These are phyloP conservation scores for Boletus tomentosulus DNA, from an alignment of 768 basidiomycete genomes.

Conservation along the genomic window DNA sequence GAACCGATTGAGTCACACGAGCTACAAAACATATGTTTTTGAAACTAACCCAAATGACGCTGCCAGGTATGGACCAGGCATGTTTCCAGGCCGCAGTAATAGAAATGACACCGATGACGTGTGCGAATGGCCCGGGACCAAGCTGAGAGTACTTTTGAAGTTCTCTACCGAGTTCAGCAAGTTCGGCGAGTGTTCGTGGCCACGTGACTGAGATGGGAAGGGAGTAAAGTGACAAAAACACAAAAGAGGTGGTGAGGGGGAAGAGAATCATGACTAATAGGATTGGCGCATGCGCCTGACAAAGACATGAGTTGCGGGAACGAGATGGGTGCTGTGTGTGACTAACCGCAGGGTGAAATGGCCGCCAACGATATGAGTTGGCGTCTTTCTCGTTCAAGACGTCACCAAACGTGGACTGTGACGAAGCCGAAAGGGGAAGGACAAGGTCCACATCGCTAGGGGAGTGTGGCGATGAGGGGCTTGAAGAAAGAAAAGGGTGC, in stretches of 20 bases:
- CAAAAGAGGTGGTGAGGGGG: slow-evolving; percentile 58
- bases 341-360: slow-evolving; percentile 36
- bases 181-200: slow-evolving; percentile 72
- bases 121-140: slow-evolving; percentile 57
- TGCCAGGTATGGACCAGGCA: slow-evolving; percentile 95
- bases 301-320: slow-evolving; percentile 7
- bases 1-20: slow-evolving; percentile 15
- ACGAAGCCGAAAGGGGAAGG: slow-evolving; percentile 54
- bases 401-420: slow-evolving; percentile 43
- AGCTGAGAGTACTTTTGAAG: slow-evolving; percentile 76
- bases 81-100: slow-evolving; percentile 92
- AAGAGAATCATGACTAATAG: slow-evolving; percentile 68
- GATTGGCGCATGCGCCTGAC: slow-evolving; percentile 53
- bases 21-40: not conserved
- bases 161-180: slow-evolving; percentile 70
- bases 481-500: slow-evolving; percentile 37
- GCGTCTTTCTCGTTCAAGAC: slow-evolving; percentile 38
- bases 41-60: slow-evolving; percentile 77
- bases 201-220: slow-evolving; percentile 71
- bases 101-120: slow-evolving; percentile 79
- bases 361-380: slow-evolving; percentile 26
- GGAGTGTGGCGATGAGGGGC: slow-evolving; percentile 44
- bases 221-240: slow-evolving; percentile 44
- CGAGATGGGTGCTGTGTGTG: not conserved
- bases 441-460: slow-evolving; percentile 40